phyloP scores from a whole-genome alignment of 352 stramenopile species.

The Globisporangium lucens region DNA sequence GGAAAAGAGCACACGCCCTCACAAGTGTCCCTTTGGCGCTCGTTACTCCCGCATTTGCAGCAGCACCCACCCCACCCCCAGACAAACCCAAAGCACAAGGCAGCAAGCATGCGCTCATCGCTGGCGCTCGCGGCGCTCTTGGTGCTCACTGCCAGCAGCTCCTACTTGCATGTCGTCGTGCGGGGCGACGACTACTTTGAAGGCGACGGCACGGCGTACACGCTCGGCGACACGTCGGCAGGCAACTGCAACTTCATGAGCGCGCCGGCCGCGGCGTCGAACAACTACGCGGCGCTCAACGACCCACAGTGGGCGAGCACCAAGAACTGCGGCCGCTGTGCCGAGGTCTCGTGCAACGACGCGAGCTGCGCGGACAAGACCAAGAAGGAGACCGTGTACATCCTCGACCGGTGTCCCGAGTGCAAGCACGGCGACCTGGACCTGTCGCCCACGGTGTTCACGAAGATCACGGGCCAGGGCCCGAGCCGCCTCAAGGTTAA shows the following conservation, averaged over 20 bases:
- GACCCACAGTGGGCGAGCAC: conserved; percentile 58
- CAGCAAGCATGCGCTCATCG: conserved; percentile 4
- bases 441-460: conserved; percentile 41
- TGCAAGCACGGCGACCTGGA: conserved; percentile 62
- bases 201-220: conserved; percentile 54
- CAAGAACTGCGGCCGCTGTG: conserved; percentile 62
- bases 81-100: background rate
- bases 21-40: background rate
- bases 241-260: conserved; percentile 48
- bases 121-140: background rate
- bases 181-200: conserved; percentile 27
- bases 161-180: background rate
- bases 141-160: background rate
- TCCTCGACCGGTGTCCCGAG: conserved; percentile 73
- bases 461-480: conserved; percentile 26
- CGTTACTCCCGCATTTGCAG: background rate
- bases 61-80: background rate
- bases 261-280: conserved; percentile 12
- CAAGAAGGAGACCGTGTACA: conserved; percentile 46
- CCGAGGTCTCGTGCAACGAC: conserved; percentile 58
- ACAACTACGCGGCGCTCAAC: conserved; percentile 71
- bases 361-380: conserved; percentile 39
- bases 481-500: conserved; percentile 31
- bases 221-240: conserved; percentile 31
- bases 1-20: background rate